phyloP scores from a whole-genome alignment of 2,329 filamentous ascomycete genomes.

The Pseudocercospora ulei region DNA sequence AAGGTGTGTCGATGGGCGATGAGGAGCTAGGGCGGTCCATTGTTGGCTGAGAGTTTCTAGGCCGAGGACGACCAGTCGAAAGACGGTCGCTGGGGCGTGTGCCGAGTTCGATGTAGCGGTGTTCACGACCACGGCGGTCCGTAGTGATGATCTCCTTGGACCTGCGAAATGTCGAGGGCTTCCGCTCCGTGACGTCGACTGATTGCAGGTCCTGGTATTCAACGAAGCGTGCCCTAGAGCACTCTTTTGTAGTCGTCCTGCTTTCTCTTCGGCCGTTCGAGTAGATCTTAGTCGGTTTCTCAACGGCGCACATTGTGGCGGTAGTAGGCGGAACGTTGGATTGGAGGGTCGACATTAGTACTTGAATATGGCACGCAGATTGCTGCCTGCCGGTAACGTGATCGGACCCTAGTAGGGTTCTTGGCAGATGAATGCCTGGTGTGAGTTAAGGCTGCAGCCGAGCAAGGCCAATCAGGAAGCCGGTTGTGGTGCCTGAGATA shows the following conservation, averaged over 20 bases:
- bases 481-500: too few relatives aligned
- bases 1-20: conserved; percentile 13
- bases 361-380: not conserved
- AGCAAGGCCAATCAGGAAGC: conserved; percentile 1
- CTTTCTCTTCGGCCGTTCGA: conserved; percentile 21
- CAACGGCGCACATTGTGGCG: conserved; percentile 29
- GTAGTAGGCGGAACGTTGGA: not conserved
- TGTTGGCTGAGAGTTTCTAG: conserved; percentile 16
- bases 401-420: conserved; percentile 4
- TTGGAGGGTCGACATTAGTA: not conserved
- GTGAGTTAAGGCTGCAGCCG: conserved; percentile 4
- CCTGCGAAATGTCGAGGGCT: conserved; percentile 14
- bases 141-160: conserved; percentile 22
- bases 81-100: conserved; percentile 21
- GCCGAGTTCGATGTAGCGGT: conserved; percentile 23
- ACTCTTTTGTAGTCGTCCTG: conserved; percentile 21
- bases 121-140: conserved; percentile 22
- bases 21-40: conserved; percentile 20
- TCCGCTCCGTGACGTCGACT: conserved; percentile 21
- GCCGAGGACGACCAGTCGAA: conserved; percentile 16
- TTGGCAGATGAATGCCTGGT: conserved; percentile 9
- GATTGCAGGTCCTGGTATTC: conserved; percentile 15
- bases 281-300: conserved; percentile 27
- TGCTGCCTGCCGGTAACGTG: conserved; percentile 9
- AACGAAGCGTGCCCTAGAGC: conserved; percentile 22